Evolutionary conservation across 768 basidiomycete species (phyloP).

Genomic region (Pisolithus marmoratus): DNA sequence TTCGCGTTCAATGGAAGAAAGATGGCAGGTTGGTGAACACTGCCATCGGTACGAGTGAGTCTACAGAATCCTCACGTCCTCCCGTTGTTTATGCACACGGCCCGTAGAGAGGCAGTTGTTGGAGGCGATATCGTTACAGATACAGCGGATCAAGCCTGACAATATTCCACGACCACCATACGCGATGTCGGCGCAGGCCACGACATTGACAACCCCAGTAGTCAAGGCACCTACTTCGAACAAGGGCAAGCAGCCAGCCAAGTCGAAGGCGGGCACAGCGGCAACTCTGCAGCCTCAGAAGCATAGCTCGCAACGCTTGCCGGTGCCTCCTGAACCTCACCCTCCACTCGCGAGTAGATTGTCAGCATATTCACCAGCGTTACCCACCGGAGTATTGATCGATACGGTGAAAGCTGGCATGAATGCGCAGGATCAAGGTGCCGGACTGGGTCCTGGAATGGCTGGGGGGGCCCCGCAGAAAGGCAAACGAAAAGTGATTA

Average conservation of each 20-base stretch:
- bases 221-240: slow-evolving; percentile 26
- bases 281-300: slow-evolving; percentile 21
- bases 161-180: slow-evolving; percentile 63
- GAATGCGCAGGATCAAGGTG: slow-evolving; percentile 54
- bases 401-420: slow-evolving; percentile 85
- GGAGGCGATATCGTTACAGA: slow-evolving; percentile 66
- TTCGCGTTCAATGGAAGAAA: slow-evolving; percentile 90
- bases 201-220: slow-evolving; percentile 25
- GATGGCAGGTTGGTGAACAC: slow-evolving; percentile 63
- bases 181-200: slow-evolving; percentile 28
- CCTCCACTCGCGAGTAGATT: slow-evolving; percentile 70
- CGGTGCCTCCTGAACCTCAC: slow-evolving; percentile 70
- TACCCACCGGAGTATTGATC: slow-evolving; percentile 72
- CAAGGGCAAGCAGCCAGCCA: slow-evolving; percentile 49
- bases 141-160: slow-evolving; percentile 70
- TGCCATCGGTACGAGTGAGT: slow-evolving; percentile 71
- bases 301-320: slow-evolving; percentile 43
- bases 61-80: background rate
- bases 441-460: slow-evolving; percentile 27
- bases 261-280: slow-evolving; percentile 38
- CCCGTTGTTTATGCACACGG: background rate
- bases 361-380: slow-evolving; percentile 74
- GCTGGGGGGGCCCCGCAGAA: slow-evolving; percentile 41
- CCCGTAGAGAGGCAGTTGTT: slow-evolving; percentile 71
- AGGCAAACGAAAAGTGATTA: slow-evolving; percentile 75